These are phyloP conservation scores for Talaromyces sp. DNA, from an alignment of 2,329 filamentous ascomycete genomes.

Conservation along the genomic window DNA sequence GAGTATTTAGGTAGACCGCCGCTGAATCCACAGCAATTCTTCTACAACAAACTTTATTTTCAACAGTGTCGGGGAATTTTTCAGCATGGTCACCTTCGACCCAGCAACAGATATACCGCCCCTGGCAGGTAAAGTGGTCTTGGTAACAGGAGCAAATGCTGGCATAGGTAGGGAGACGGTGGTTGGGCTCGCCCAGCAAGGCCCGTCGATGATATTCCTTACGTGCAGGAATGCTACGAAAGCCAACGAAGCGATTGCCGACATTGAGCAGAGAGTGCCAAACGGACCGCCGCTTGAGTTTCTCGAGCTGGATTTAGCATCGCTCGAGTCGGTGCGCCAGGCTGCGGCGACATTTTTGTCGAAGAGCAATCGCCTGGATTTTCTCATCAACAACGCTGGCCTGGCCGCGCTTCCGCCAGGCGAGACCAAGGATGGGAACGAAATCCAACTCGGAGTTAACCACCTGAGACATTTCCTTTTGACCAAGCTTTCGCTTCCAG, in stretches of 20 bases:
- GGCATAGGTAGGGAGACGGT: slow-evolving; percentile 45
- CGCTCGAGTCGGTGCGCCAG: slow-evolving; percentile 36
- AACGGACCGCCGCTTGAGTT: background rate
- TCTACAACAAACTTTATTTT: no score
- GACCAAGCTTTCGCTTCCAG: slow-evolving; percentile 28
- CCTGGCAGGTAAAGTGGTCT: slow-evolving; percentile 25
- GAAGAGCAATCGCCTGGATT: slow-evolving; percentile 22
- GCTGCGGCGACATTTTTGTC: slow-evolving; percentile 30
- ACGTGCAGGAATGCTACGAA: slow-evolving; percentile 25
- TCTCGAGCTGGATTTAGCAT: slow-evolving; percentile 38
- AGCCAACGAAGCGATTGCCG: slow-evolving; percentile 33
- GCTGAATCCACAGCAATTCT: no score
- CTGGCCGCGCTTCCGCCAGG: slow-evolving; percentile 22
- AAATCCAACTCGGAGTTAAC: slow-evolving; percentile 37
- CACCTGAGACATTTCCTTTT: slow-evolving; percentile 35
- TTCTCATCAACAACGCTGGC: slow-evolving; percentile 24
- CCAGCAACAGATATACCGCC: slow-evolving; percentile 30
- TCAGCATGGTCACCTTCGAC: slow-evolving; percentile 17
- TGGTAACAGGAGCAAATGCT: slow-evolving; percentile 35
- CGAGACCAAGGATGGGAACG: slow-evolving; percentile 30
- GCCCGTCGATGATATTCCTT: slow-evolving; percentile 35
- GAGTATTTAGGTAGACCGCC: no score
- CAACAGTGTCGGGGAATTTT: background rate
- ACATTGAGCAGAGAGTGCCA: background rate
- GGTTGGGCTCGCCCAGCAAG: slow-evolving; percentile 37